Evolutionary conservation across 495 filamentous ascomycete genomes (phyloP), one percentile per base, ranked within the genome.

Genomic region (Podospora tetraspora): DNA sequence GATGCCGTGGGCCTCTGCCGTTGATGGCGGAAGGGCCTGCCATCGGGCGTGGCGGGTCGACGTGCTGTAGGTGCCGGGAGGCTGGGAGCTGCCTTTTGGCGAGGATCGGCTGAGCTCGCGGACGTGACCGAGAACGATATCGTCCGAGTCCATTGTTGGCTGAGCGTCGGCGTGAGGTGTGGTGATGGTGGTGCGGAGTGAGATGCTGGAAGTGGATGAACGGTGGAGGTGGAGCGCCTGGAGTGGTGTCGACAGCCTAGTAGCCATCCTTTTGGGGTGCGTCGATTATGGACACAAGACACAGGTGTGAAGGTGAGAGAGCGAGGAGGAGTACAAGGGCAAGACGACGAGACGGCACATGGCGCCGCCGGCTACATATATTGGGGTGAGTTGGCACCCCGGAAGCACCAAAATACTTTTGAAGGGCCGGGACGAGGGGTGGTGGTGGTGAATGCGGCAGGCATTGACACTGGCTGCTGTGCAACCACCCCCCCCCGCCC

Each of bases 121-220:
- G 25, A 68, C 10, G 22, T 65, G 25, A 13, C 52, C 66, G 9
- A 68, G 25, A 25, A 27, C 25, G 61, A 63, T 52, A 7, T 52
- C 19, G 43, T 52, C 43, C 7, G 43, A 52, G 22, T 32, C 63
- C 37, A 24, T 52, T 32, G 7, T 52, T 52, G 43, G 6, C 16
- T 19, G 16, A 8, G 43, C 3, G 43, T 8, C 19, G 16, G 43
- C 43, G 43, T n/a, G 19, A 52, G 19, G 6, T 7, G 19, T 8
- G 43, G 43, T 52, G 16, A n/a, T 2, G 43, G 16, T 52, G 43
- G 43, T 52, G 43, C 5, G 43, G 43, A n/a, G n/a, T 52, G 16
- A 2, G 43, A n/a, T 52, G 43, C 2, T 52, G 43, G 19, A 52
- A 16, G 43, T n/a, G 7, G 43, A 52, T 7, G 43, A n/a, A 52